Percentiles rank a stretch among this genome's conserved stretches.
Conservation (phyloP, 164 flowering plant genomes). For the Liquidambar formosana region DNA sequence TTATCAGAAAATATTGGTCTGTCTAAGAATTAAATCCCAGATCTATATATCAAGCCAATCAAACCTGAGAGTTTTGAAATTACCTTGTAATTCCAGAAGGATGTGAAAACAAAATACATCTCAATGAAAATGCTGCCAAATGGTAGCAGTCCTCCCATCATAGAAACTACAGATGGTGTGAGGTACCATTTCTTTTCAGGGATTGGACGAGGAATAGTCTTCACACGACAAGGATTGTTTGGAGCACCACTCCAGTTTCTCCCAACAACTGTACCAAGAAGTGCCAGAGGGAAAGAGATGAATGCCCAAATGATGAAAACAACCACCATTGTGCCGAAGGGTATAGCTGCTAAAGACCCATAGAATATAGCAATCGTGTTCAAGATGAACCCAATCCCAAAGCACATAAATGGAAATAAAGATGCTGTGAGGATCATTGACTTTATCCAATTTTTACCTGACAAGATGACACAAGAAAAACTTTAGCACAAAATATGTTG, state of each 20-base stretch:
- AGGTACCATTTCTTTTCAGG: too few species aligned
- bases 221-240: slow-evolving; percentile 97
- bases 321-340: slow-evolving; percentile 98
- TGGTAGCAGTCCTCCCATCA: slow-evolving; percentile 97
- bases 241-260: slow-evolving; percentile 99
- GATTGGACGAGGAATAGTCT: slow-evolving; percentile 98
- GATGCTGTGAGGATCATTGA: too few species aligned
- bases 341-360: slow-evolving; percentile 97
- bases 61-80: neutral
- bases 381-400: slow-evolving; percentile 75
- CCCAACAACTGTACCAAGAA: slow-evolving; percentile 97
- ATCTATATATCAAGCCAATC: neutral
- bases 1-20: neutral
- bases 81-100: slow-evolving; percentile 99
- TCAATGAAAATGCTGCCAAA: slow-evolving; percentile 98
- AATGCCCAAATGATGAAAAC: too few species aligned
- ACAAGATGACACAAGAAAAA: slow-evolving; percentile 11
- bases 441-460: too few species aligned
- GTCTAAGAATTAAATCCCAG: neutral
- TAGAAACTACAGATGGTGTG: slow-evolving; percentile 88
- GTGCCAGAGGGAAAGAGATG: slow-evolving; percentile 95
- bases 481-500: neutral
- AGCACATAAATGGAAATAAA: slow-evolving; percentile 75
- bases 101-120: slow-evolving; percentile 98
- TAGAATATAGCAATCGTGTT: slow-evolving; percentile 97